These are phyloP conservation scores for Cicer pinnatifidum DNA, from an alignment of 306 rosid genomes.

Conservation along the genomic window DNA sequence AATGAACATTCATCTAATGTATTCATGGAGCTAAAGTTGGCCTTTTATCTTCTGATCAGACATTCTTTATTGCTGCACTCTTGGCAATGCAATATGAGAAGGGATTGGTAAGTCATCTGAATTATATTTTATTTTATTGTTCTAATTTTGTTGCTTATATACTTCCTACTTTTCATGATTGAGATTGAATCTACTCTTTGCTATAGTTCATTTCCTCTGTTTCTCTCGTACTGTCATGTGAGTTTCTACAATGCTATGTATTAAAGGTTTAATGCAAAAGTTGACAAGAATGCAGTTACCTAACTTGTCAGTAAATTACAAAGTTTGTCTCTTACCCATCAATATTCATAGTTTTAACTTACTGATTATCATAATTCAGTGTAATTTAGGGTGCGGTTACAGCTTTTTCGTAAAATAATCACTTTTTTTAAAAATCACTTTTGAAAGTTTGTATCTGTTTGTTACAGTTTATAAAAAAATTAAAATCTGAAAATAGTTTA, in stretches of 20 bases:
- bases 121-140: conserved; percentile 23
- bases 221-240: neutral
- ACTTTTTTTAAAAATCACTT: too few species aligned
- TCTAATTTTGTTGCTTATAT: neutral
- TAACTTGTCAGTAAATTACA: conserved; percentile 9
- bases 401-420: too few species aligned
- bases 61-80: conserved; percentile 98
- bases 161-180: conserved; percentile 14
- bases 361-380: conserved; percentile 5
- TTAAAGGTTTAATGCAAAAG: conserved; percentile 7
- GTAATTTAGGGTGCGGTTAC: neutral
- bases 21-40: conserved; percentile 38
- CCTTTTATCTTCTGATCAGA: conserved; percentile 61
- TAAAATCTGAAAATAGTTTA: too few species aligned
- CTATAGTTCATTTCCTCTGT: conserved; percentile 23
- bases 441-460: too few species aligned
- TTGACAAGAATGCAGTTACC: neutral
- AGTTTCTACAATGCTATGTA: conserved; percentile 24
- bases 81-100: conserved; percentile 96
- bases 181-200: neutral
- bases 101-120: conserved; percentile 69
- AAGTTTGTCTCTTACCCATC: neutral
- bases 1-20: conserved; percentile 23
- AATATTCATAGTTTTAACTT: neutral
- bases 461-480: too few species aligned